phyloP scores from a whole-genome alignment of 2,329 filamentous ascomycete species.

The Trichoderma guizhouense region DNA sequence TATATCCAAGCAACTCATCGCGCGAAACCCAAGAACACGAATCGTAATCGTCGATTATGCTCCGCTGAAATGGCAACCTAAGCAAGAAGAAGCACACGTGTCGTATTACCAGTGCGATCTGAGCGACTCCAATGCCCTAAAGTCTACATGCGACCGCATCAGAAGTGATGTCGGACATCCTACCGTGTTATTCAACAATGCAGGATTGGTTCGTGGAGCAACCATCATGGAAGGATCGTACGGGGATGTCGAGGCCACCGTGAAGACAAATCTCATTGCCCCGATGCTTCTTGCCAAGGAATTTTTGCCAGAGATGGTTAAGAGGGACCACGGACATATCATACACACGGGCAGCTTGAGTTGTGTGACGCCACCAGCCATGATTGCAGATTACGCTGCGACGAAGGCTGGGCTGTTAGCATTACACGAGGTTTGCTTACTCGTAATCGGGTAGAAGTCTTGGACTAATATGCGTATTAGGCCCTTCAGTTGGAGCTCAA shows the following conservation, averaged over 20 bases:
- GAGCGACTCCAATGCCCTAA: slow-evolving; percentile 31
- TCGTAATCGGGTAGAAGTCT: not conserved
- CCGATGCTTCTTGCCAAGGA: slow-evolving; percentile 58
- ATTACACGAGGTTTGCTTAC: slow-evolving; percentile 26
- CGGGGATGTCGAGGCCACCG: slow-evolving; percentile 29
- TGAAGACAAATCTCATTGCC: slow-evolving; percentile 50
- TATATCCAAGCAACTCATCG: slow-evolving; percentile 29
- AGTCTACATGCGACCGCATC: slow-evolving; percentile 29
- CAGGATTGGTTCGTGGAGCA: slow-evolving; percentile 29
- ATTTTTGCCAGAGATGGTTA: slow-evolving; percentile 58
- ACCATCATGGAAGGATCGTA: slow-evolving; percentile 31
- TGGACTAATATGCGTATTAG: slow-evolving; percentile 19
- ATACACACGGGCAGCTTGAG: slow-evolving; percentile 60
- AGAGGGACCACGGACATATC: slow-evolving; percentile 59
- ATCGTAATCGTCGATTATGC: slow-evolving; percentile 37
- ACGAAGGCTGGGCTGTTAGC: slow-evolving; percentile 44
- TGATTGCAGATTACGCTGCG: slow-evolving; percentile 58
- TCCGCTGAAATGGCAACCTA: slow-evolving; percentile 28
- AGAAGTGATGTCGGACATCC: slow-evolving; percentile 35
- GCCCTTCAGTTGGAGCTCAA: slow-evolving; percentile 32
- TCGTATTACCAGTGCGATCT: slow-evolving; percentile 37
- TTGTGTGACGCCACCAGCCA: slow-evolving; percentile 49
- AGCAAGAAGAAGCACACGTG: slow-evolving; percentile 18
- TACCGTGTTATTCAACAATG: slow-evolving; percentile 37
- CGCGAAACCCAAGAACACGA: slow-evolving; percentile 25